Evolutionary conservation across 306 rosid species (phyloP), one percentile per base, ranked within the genome.

Genomic region (Trifolium subterraneum): DNA sequence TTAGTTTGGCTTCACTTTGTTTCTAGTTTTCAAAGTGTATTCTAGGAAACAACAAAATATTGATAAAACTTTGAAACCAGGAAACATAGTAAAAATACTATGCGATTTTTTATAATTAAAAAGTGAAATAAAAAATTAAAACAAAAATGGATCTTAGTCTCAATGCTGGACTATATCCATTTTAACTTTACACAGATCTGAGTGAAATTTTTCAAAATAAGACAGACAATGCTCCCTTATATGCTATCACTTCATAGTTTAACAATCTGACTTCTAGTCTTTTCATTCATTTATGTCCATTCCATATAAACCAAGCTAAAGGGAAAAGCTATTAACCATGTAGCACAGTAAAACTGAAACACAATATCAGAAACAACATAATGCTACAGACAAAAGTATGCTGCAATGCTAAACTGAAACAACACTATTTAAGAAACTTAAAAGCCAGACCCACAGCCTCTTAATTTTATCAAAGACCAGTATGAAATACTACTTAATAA

Each of bases 371-470:
- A 27, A 64, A 64, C 25, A 23, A 11, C 9, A 63, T 15, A 35
- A 45, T 33, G 55, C 68, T 27, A 74, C 56, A 75, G 6, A 72
- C 71, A 75, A 66, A 70, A 73, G 59, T 19, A 23, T 47, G 59
- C 60, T 16, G 22, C 63, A 20, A 65, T 50, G 35, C 48, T 48
- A 47, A 25, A 79, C 66, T 74, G 79, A 48, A 67, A 38, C 50
- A 35, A 11, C 42, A 67, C 18, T 44, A 18, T 10, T 64, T 15
- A 35, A 64, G 18, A 52, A 64, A 64, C 27, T 38, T 78, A 19
- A 70, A 72, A 64, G 65, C 23, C 44, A 33, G 22, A 52, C 50
- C 7, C 18, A 50, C 44, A 72, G 39, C 70, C 75, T n/a, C 44
- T 36, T 36, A 56, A 31, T 15, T 48, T 22, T 29, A 56, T 45